Conservation (phyloP, 441 rosid species). For the Populus tomentosa region DNA sequence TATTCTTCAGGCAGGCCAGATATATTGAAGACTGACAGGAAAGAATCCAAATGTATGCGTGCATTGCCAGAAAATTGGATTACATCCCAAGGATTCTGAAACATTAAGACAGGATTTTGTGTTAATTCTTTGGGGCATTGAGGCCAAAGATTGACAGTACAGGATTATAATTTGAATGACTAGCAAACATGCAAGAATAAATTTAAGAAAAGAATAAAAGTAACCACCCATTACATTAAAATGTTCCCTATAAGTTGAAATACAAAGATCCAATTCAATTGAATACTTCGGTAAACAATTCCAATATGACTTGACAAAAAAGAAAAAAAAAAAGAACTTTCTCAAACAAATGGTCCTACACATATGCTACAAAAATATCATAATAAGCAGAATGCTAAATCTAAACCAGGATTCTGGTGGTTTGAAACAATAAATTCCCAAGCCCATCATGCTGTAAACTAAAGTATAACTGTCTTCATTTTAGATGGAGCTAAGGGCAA, state of each 20-base stretch:
- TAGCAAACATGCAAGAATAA: not conserved
- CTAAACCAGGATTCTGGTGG: not conserved
- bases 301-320: not conserved
- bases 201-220: not conserved
- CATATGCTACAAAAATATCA: not conserved
- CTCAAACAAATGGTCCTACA: not conserved
- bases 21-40: constrained; percentile 72
- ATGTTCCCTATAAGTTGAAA: not conserved
- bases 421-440: not conserved
- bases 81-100: constrained; percentile 94
- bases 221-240: not conserved
- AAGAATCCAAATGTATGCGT: constrained; percentile 75
- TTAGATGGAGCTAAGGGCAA: constrained; percentile 9
- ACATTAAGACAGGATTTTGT: not conserved
- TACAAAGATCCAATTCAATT: not conserved
- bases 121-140: not conserved
- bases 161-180: not conserved
- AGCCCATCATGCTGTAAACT: not conserved
- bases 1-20: constrained; percentile 86
- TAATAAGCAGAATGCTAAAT: not conserved
- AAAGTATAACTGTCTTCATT: not conserved
- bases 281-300: not conserved
- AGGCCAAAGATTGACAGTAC: not conserved
- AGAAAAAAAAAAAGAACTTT: not conserved
- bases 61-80: constrained; percentile 69